Evolutionary conservation across 306 rosid species (phyloP).

Genomic region (Castanea crenata): DNA sequence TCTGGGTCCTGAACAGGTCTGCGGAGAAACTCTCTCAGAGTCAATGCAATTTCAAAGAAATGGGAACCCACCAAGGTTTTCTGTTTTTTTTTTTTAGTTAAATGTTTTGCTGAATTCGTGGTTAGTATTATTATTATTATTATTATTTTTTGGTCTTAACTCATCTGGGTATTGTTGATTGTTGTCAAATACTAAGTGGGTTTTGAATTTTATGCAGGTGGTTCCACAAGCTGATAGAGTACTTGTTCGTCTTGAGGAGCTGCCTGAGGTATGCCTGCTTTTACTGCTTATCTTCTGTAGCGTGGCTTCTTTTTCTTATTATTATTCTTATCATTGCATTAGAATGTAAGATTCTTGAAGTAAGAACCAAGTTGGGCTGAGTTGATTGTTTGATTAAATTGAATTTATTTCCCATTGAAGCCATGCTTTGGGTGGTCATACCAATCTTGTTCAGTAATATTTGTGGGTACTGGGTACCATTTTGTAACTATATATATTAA

Average conservation of each 20-base stretch:
- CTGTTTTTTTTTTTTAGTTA: background rate
- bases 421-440: no score
- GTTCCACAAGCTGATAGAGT: slow-evolving; percentile 95
- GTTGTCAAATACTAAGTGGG: background rate
- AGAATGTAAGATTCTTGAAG: no score
- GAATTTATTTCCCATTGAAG: no score
- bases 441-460: no score
- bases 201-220: slow-evolving; percentile 47
- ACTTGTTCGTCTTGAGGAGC: slow-evolving; percentile 77
- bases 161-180: background rate
- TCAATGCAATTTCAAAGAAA: slow-evolving; percentile 55
- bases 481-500: no score
- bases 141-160: background rate
- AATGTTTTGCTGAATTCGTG: background rate
- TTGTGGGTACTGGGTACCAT: no score
- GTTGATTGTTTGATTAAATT: no score
- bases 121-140: no score
- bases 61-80: slow-evolving; percentile 73
- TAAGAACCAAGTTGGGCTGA: no score
- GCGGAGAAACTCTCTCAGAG: slow-evolving; percentile 50
- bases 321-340: no score
- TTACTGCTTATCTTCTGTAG: background rate
- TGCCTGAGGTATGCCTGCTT: slow-evolving; percentile 47
- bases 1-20: slow-evolving; percentile 41
- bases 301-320: background rate